Evolutionary conservation across 2,329 filamentous ascomycete species (phyloP).

Genomic region (Pestalotiopsis sp.): DNA sequence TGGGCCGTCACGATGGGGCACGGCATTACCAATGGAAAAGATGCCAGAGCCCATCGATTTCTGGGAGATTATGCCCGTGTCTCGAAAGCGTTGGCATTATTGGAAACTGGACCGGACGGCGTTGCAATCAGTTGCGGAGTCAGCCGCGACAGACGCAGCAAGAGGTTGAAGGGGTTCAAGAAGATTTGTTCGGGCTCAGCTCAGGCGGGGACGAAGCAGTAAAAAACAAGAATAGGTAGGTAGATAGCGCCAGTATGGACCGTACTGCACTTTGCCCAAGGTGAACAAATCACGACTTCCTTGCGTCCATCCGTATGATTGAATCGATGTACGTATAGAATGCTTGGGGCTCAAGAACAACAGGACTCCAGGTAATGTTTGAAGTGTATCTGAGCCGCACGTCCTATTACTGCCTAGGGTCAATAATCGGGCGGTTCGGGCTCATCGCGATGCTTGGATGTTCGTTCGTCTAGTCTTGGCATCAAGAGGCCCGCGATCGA

Average conservation of each 20-base stretch:
- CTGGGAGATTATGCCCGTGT: conserved; percentile 55
- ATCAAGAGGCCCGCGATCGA: neutral
- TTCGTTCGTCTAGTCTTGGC: neutral
- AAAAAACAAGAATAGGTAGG: neutral
- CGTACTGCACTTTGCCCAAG: no score
- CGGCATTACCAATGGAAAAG: conserved; percentile 44
- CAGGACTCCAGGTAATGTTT: no score
- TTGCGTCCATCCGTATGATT: no score
- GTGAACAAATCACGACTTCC: no score
- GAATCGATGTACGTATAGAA: no score
- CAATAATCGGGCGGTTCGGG: no score
- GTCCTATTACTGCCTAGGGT: no score
- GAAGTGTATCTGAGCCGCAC: no score
- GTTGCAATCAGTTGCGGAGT: conserved; percentile 48
- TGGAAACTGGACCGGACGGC: conserved; percentile 41
- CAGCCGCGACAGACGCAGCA: conserved; percentile 31
- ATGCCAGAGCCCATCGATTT: conserved; percentile 55
- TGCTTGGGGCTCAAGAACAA: no score
- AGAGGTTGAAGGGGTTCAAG: conserved; percentile 5
- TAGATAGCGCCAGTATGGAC: neutral
- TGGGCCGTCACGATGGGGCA: conserved; percentile 65
- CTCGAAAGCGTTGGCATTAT: conserved; percentile 37
- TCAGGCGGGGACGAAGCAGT: neutral
- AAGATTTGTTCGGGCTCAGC: neutral
- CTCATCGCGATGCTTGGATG: no score